Evolutionary conservation across 805 yeast species (phyloP).

Genomic region (Grigorovia humatica): DNA sequence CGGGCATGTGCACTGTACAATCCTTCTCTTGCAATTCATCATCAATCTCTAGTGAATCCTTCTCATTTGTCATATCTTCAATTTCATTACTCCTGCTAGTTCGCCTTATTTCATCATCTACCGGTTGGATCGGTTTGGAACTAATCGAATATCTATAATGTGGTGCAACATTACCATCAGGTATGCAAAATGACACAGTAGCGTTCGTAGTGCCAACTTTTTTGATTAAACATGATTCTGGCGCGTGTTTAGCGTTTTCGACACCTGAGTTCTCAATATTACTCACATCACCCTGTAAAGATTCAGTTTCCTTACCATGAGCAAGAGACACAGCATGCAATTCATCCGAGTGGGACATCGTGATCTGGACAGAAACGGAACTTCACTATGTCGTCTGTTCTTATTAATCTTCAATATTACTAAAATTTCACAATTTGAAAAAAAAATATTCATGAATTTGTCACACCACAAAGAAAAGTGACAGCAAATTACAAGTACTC

Average conservation of each 20-base stretch:
- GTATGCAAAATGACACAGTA: slow-evolving; percentile 3
- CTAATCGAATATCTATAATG: slow-evolving; percentile 49
- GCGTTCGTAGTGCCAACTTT: not conserved
- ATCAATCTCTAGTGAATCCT: not conserved
- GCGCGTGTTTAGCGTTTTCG: not conserved
- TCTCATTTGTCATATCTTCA: not conserved
- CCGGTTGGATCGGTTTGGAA: slow-evolving; percentile 31
- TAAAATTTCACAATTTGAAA: not conserved
- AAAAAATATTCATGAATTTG: not conserved
- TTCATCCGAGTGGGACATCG: not conserved
- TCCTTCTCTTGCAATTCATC: slow-evolving; percentile 18
- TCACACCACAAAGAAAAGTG: not conserved
- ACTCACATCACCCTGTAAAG: not conserved
- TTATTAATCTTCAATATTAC: not conserved
- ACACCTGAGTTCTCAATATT: not conserved
- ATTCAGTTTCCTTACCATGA: not conserved
- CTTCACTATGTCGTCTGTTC: not conserved
- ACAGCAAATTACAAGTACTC: not conserved
- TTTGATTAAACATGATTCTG: not conserved
- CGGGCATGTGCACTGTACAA: slow-evolving; percentile 28
- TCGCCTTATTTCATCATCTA: not conserved
- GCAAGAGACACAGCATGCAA: not conserved
- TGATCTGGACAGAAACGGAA: too few species aligned
- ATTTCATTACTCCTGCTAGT: not conserved
- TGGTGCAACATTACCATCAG: slow-evolving; percentile 28